These are phyloP conservation scores for Xylariomycetidae sp. DNA, from an alignment of 2,329 filamentous ascomycete species.

Conservation along the genomic window DNA sequence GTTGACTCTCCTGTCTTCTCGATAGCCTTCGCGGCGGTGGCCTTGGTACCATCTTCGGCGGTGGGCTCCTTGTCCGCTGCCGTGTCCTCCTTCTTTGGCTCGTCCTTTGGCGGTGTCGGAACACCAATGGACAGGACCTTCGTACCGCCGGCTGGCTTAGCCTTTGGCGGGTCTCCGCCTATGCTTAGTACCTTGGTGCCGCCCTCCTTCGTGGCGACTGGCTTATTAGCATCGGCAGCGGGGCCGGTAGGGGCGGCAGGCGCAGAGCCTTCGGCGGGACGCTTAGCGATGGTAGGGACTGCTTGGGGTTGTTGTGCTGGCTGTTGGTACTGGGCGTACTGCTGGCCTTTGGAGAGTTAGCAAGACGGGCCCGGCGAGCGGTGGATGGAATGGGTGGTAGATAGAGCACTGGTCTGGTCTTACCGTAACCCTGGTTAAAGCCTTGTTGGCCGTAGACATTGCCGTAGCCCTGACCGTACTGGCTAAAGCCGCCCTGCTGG, in stretches of 20 bases:
- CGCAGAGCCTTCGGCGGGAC: slow-evolving; percentile 41
- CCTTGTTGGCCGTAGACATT: slow-evolving; percentile 40
- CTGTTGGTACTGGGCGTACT: slow-evolving; percentile 49
- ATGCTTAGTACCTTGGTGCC: slow-evolving; percentile 60
- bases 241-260: slow-evolving; percentile 37
- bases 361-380: too few relatives aligned
- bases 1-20: slow-evolving; percentile 78
- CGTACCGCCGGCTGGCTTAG: slow-evolving; percentile 47
- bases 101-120: slow-evolving; percentile 47
- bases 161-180: slow-evolving; percentile 46
- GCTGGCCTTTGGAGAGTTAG: too few relatives aligned
- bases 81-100: slow-evolving; percentile 40
- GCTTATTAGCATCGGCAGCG: slow-evolving; percentile 38
- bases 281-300: slow-evolving; percentile 58
- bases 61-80: slow-evolving; percentile 22
- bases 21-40: slow-evolving; percentile 81
- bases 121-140: slow-evolving; percentile 76
- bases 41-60: slow-evolving; percentile 64
- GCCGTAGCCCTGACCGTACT: slow-evolving; percentile 49
- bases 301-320: slow-evolving; percentile 38
- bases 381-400: too few relatives aligned
- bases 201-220: slow-evolving; percentile 47
- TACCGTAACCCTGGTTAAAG: slow-evolving; percentile 40
- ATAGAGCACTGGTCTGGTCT: slow-evolving; percentile 6
- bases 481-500: slow-evolving; percentile 34